Percentiles rank a stretch among this genome's conserved stretches.
phyloP scores from a whole-genome alignment of 768 basidiomycete species.

The Chalciporus sphaerocephalus region DNA sequence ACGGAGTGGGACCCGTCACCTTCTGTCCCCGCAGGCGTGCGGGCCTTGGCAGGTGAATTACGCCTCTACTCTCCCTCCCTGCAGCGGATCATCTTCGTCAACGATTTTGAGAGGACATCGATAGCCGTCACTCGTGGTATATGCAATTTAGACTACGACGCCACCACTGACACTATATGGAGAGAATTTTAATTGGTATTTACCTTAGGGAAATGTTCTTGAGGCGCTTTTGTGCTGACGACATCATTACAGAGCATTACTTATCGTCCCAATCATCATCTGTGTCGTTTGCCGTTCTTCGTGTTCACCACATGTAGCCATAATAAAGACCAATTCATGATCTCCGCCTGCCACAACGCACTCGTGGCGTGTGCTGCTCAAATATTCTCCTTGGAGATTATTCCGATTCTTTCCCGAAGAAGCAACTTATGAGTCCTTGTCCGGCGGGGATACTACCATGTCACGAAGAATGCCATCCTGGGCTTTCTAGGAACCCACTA shows the following conservation, averaged over 20 bases:
- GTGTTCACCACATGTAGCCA: constrained; percentile 18
- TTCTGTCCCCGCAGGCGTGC: constrained; percentile 45
- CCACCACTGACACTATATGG: constrained; percentile 26
- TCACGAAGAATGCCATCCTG: background rate
- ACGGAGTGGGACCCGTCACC: constrained; percentile 63
- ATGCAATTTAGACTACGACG: constrained; percentile 26
- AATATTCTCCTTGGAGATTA: background rate
- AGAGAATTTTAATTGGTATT: constrained; percentile 29
- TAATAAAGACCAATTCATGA: constrained; percentile 5
- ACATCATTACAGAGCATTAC: constrained; percentile 3
- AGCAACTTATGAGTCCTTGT: constrained; percentile 6
- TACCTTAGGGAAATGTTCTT: constrained; percentile 5
- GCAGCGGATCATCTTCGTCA: constrained; percentile 53
- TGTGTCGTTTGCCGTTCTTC: constrained; percentile 10
- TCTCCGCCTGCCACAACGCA: constrained; percentile 7
- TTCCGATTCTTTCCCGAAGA: too few relatives aligned
- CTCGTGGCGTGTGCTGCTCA: background rate
- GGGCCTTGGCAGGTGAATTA: constrained; percentile 57
- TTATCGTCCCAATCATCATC: constrained; percentile 1
- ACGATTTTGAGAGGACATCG: constrained; percentile 56
- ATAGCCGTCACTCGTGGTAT: constrained; percentile 33
- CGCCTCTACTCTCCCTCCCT: constrained; percentile 56
- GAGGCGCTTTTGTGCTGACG: background rate
- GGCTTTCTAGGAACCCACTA: constrained; percentile 2
- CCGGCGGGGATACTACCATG: constrained; percentile 4